Percentiles rank a stretch among this genome's conserved stretches.
Conservation (phyloP, 495 filamentous ascomycete species). For the Tuber indicum region DNA sequence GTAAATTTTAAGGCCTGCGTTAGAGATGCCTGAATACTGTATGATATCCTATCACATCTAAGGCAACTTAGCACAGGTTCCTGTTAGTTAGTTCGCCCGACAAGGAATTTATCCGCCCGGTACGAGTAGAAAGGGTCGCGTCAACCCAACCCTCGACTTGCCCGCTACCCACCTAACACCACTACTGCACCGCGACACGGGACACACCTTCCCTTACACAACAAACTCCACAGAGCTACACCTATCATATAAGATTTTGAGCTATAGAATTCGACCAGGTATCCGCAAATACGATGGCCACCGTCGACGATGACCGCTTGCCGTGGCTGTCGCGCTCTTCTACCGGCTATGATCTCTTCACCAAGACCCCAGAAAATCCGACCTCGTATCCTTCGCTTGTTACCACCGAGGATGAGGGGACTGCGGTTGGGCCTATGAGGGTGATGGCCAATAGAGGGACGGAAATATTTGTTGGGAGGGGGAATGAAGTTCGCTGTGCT, state of each 20-base stretch:
- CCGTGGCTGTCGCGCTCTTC: conserved; percentile 35
- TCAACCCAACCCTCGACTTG: not conserved
- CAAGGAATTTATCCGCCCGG: not conserved
- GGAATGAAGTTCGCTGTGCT: conserved; percentile 38
- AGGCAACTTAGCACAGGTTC: not conserved
- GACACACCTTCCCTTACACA: not conserved
- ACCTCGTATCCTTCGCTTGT: conserved; percentile 10
- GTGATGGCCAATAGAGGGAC: conserved; percentile 36
- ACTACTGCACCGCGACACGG: not conserved
- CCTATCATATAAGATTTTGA: not conserved
- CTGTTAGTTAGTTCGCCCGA: not conserved
- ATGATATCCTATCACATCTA: too few species aligned
- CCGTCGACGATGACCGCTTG: conserved; percentile 22
- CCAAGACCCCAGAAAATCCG: conserved; percentile 33
- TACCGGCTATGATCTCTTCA: conserved; percentile 40
- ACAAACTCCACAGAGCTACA: not conserved
- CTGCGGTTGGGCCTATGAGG: conserved; percentile 20
- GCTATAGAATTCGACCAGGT: not conserved
- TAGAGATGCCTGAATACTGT: not conserved
- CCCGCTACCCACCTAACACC: not conserved
- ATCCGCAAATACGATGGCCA: conserved; percentile 23
- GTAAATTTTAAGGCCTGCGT: not conserved
- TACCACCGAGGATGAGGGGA: not conserved
- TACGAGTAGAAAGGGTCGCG: not conserved
- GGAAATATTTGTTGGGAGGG: conserved; percentile 38